Evolutionary conservation across 305 asterid genomes (phyloP), one percentile per base, ranked within the genome.

Genomic region (Ilex paraguariensis): DNA sequence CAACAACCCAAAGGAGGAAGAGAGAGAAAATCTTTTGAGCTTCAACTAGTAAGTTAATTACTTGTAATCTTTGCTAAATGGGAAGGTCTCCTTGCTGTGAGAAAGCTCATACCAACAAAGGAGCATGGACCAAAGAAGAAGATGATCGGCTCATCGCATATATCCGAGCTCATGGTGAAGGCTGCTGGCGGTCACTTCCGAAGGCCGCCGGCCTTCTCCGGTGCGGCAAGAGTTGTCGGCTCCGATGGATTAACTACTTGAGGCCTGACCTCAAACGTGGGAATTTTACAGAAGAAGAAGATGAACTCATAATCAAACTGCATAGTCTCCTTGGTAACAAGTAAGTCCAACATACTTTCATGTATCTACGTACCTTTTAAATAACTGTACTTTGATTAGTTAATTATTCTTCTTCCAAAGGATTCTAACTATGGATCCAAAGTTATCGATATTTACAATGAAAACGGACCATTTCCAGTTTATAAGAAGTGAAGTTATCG

Each of bases 161-260:
- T 48, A 82, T 84, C 10, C 81, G 82, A 0, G 79, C 77, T 13
- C 87, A 87, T 68, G 91, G 91, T 40, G 95, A 87, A 49, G 95
- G 95, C 40, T 82, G 89, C 67, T 87, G 91, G 95, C 84, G 91
- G 7, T 82, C 89, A 0, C 80, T 87, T 17, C 95, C 95, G 10
- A 87, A 87, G 31, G 80, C 88, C 65, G 91, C 91, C 42, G 95
- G 95, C 3, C 84, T 87, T 64, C 84, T 84, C 66, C 86, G 95
- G 57, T 87, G 95, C 67, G 95, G 95, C 39, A 87, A 86, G 79
- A 86, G 95, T 69, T 86, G 91, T 77, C 84, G 91, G 61, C 84
- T 86, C 66, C 79, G 95, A 3, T 84, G 95, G 95, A 86, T 83
- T 76, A 86, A 86, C 57, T 86, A 83, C 62, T 64, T 86, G 30